Percentiles rank a stretch among this genome's conserved stretches.
These are phyloP conservation scores for Vitis rupestris DNA, from an alignment of 164 flowering plant species.

Conservation along the genomic window DNA sequence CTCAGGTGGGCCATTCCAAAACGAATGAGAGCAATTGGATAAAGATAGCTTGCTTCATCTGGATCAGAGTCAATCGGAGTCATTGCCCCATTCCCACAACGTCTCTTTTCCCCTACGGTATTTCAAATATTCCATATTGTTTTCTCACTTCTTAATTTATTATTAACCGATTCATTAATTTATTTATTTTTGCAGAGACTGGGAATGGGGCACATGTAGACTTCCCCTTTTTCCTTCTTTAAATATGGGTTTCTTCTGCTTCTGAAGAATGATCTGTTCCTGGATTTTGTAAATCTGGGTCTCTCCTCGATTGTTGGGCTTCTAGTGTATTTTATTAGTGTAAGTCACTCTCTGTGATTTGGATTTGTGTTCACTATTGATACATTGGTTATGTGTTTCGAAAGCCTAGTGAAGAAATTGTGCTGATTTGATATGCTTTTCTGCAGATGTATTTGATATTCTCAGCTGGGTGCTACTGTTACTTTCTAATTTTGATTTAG, in stretches of 20 bases:
- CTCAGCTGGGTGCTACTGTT: neutral
- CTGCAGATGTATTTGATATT: neutral
- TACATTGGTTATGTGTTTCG: neutral
- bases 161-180: too few species aligned
- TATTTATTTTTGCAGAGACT: too few species aligned
- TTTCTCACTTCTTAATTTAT: neutral
- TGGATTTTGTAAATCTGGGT: constrained; percentile 25
- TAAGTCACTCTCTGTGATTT: constrained; percentile 9
- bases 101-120: constrained; percentile 1
- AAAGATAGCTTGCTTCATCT: constrained; percentile 23
- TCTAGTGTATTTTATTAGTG: constrained; percentile 7
- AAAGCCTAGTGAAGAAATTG: neutral
- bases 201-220: constrained; percentile 10
- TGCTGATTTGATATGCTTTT: neutral
- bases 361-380: neutral
- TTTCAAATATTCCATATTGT: neutral
- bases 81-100: constrained; percentile 21
- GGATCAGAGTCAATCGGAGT: too few species aligned
- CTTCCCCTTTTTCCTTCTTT: constrained; percentile 10
- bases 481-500: neutral
- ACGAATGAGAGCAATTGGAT: constrained; percentile 23
- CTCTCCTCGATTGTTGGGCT: constrained; percentile 1
- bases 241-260: constrained; percentile 5
- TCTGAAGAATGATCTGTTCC: constrained; percentile 2
- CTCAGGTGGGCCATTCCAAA: too few species aligned